Base-by-base conservation (phyloP, 2,329 filamentous ascomycete species). In the Tolypocladium ovalisporum region DNA sequence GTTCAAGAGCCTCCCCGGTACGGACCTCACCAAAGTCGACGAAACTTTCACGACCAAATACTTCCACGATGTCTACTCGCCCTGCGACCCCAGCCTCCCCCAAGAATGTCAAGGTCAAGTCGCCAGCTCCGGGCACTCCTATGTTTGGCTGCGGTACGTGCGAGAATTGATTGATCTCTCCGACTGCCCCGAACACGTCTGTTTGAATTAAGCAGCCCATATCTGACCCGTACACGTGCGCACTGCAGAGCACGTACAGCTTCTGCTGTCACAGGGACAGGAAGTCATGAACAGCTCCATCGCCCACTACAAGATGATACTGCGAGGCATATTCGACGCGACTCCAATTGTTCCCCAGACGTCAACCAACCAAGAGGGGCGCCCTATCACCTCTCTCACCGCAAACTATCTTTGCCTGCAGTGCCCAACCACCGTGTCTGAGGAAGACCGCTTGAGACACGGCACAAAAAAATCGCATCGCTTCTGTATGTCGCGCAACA, bases 401-500 rank as follows among this genome's bases (percentile, higher is more conserved):
- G 80, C 85, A 52, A 88, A 87, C 65, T 89, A 86, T 67, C 78
- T 90, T 32, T 90, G 87, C 65, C 71, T 90, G 54, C 87, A 90
- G 71, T 93, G 89, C 65, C 83, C 86, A 13, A 80, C 77, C 54
- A 88, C 88, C 27, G 80, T 87, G 59, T 82, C 81, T 15, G 81
- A 85, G 61, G 81, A 87, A 55, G 84, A 88, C 61, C 79, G 85
- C 55, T 72, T 80, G 54, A 81, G 81, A 65, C 89, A 93, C 70
- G 85, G 85, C 15, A 79, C 78, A 19, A 82, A 85, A 57, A 90
- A 88, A 67, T 76, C 77, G 54, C 89, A 93, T 70, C 79, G 84
- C 55, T 90, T 92, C 65, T 90, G 88, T 91, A 77, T 57, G 77
- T 42, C n/a, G 13, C 4, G 9, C n/a, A 9, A 27, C 5, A 37